Percentiles rank a stretch among this genome's conserved stretches.
phyloP scores from a whole-genome alignment of 805 yeast genomes.

The Kuraishia cidri region DNA sequence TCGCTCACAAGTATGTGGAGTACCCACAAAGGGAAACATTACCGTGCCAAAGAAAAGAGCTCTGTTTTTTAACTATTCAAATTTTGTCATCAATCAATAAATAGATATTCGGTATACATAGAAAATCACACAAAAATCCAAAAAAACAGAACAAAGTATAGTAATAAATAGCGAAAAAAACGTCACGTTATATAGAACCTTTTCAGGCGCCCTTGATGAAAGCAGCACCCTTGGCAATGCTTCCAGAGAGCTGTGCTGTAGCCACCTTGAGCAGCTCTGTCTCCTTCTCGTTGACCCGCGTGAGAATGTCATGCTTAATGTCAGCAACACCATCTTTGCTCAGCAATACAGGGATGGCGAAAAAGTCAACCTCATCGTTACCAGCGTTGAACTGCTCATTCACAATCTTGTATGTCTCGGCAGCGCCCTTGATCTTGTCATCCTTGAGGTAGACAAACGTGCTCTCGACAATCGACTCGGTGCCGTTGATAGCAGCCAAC shows the following conservation, averaged over 20 bases:
- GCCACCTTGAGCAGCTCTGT: slow-evolving; percentile 44
- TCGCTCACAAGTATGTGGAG: no score
- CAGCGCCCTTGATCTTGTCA: slow-evolving; percentile 37
- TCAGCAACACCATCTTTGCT: slow-evolving; percentile 45
- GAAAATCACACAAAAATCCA: neutral
- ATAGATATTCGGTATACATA: neutral
- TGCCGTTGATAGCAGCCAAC: slow-evolving; percentile 52
- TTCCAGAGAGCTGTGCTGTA: slow-evolving; percentile 40
- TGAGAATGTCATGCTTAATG: slow-evolving; percentile 45
- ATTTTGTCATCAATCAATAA: no score
- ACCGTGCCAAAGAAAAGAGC: no score
- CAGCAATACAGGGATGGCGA: slow-evolving; percentile 57
- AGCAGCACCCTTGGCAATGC: slow-evolving; percentile 50
- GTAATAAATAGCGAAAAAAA: neutral
- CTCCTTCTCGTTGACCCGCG: slow-evolving; percentile 41
- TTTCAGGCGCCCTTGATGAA: slow-evolving; percentile 24
- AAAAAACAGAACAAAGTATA: neutral
- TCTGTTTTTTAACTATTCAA: no score
- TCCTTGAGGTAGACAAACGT: slow-evolving; percentile 49
- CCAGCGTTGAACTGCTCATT: slow-evolving; percentile 24
- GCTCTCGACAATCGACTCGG: slow-evolving; percentile 52
- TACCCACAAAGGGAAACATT: no score
- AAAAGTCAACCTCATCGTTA: slow-evolving; percentile 26
- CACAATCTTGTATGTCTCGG: slow-evolving; percentile 32
- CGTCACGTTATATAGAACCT: slow-evolving; percentile 5